A percentile compares a stretch with the other conserved stretches of the same genome.
Conservation (phyloP, 208 protist genomes). For the Jaenimonas drosophilae region DNA sequence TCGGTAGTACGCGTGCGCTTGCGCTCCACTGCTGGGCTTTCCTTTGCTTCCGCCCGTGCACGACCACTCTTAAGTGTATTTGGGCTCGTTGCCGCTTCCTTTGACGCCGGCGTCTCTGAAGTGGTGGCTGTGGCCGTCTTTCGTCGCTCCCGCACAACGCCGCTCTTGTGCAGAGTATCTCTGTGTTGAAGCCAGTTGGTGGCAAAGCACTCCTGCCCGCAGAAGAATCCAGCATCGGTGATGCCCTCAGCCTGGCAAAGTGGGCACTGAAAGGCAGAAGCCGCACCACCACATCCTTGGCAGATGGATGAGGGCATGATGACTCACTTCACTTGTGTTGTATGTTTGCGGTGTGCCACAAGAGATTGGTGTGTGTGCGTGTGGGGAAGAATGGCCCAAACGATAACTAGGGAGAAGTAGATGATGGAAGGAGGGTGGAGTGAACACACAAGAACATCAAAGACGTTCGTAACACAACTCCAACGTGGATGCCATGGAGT, state of each 20-base stretch:
- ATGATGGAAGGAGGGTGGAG: no score
- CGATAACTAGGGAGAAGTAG: no score
- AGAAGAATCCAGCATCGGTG: conserved; percentile 70
- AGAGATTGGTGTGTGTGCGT: no score
- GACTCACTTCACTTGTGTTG: no score
- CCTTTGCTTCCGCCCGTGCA: conserved; percentile 8
- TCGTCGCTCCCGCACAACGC: conserved; percentile 24
- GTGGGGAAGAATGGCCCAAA: no score
- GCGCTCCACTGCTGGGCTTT: conserved; percentile 8
- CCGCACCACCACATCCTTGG: conserved; percentile 39
- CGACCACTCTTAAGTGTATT: not conserved
- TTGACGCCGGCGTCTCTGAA: conserved; percentile 2
- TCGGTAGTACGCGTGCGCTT: not conserved
- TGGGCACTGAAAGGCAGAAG: conserved; percentile 66
- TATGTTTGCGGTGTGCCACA: no score
- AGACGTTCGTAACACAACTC: no score
- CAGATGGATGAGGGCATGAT: conserved; percentile 19
- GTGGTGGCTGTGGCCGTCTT: not conserved
- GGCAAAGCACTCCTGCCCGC: conserved; percentile 75
- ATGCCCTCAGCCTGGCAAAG: conserved; percentile 66
- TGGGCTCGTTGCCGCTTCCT: conserved; percentile 4
- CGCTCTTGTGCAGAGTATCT: conserved; percentile 51
- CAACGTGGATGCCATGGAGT: no score
- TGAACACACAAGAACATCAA: no score
- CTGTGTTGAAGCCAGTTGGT: conserved; percentile 70